These are phyloP conservation scores for Lichtheimia hyalospora DNA, from an alignment of 371 early-diverging fungal species.

Conservation along the genomic window DNA sequence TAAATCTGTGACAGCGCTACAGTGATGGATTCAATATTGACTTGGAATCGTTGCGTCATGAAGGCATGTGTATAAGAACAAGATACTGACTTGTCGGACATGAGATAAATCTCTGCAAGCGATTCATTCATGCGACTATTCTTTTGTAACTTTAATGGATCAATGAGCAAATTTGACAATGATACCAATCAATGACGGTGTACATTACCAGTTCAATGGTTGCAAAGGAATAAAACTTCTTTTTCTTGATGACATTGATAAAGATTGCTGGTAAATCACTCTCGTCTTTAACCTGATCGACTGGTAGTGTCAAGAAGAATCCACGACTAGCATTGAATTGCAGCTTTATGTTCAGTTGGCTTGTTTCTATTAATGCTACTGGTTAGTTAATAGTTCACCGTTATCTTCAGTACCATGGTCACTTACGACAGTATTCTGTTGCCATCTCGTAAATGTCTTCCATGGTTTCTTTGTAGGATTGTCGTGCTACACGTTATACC, in stretches of 20 bases:
- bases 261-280: slow-evolving; percentile 52
- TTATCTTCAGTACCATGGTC: not conserved
- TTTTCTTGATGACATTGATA: slow-evolving; percentile 61
- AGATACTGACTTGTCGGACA: slow-evolving; percentile 71
- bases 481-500: slow-evolving; percentile 56
- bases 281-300: slow-evolving; percentile 28
- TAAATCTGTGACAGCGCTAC: slow-evolving; percentile 65
- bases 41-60: too few relatives aligned
- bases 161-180: not conserved
- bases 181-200: not conserved
- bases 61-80: too few relatives aligned
- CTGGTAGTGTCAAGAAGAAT: slow-evolving; percentile 57
- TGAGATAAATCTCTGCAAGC: slow-evolving; percentile 80
- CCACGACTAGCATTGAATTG: slow-evolving; percentile 62
- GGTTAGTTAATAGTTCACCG: too few relatives aligned
- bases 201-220: slow-evolving; percentile 73
- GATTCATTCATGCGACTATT: slow-evolving; percentile 79
- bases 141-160: slow-evolving; percentile 35
- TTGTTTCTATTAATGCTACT: too few relatives aligned
- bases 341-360: slow-evolving; percentile 49
- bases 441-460: slow-evolving; percentile 81
- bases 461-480: slow-evolving; percentile 83
- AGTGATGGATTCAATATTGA: too few relatives aligned
- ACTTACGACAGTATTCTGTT: slow-evolving; percentile 56
- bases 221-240: slow-evolving; percentile 65